Conservation (phyloP, 495 filamentous ascomycete species). For the Penicillium cinerascens region DNA sequence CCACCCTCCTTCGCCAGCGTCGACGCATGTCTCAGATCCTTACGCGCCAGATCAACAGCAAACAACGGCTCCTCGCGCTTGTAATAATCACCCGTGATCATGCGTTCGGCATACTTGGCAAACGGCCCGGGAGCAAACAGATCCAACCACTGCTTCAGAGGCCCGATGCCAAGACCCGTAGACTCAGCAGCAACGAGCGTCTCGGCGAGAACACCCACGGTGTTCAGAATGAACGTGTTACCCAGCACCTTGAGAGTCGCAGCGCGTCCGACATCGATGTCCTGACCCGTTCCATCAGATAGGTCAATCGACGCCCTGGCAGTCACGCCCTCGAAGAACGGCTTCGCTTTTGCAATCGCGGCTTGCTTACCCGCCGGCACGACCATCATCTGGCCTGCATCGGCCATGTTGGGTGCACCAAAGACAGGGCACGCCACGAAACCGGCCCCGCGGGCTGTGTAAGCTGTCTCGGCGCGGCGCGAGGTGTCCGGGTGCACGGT, state of each 20-base stretch:
- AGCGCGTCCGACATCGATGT: constrained; percentile 35
- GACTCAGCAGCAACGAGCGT: constrained; percentile 76
- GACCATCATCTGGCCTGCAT: constrained; percentile 69
- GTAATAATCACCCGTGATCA: constrained; percentile 73
- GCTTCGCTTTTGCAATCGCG: constrained; percentile 60
- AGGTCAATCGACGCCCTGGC: constrained; percentile 63
- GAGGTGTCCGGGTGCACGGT: constrained; percentile 86
- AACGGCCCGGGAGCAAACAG: constrained; percentile 54
- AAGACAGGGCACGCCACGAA: constrained; percentile 84
- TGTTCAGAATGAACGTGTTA: constrained; percentile 83
- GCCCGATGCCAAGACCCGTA: constrained; percentile 66
- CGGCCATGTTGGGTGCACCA: constrained; percentile 75
- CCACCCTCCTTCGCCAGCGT: constrained; percentile 61
- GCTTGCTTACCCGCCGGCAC: constrained; percentile 67
- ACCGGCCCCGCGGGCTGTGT: constrained; percentile 56
- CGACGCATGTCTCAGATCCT: constrained; percentile 77
- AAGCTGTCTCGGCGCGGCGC: constrained; percentile 52
- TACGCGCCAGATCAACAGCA: constrained; percentile 79
- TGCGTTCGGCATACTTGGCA: constrained; percentile 67
- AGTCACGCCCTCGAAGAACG: constrained; percentile 78
- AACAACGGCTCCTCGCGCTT: constrained; percentile 73
- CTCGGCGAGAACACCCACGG: constrained; percentile 76
- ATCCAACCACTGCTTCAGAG: constrained; percentile 64
- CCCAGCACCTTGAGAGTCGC: constrained; percentile 71
- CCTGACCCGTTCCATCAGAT: constrained; percentile 14